phyloP scores from a whole-genome alignment of 2,329 filamentous ascomycete species.

The Scortechinia acanthostroma region DNA sequence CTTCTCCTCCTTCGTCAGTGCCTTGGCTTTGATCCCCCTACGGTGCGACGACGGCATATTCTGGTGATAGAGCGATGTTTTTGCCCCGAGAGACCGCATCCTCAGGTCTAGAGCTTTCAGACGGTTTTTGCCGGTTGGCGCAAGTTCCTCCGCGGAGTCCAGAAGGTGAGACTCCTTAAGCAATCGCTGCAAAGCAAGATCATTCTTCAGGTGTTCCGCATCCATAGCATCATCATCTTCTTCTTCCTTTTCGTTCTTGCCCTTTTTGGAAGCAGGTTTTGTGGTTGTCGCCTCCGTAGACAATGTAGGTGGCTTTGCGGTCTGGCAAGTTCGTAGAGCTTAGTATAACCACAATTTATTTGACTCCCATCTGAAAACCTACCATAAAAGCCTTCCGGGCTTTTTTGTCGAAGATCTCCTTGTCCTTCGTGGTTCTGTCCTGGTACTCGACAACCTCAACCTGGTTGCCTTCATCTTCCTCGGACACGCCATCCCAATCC shows the following conservation, averaged over 20 bases:
- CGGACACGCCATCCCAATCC: constrained; percentile 60
- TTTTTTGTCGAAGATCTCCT: constrained; percentile 6
- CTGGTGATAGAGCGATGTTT: constrained; percentile 58
- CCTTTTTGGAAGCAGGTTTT: not conserved
- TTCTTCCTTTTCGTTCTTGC: constrained; percentile 10
- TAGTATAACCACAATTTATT: constrained; percentile 7
- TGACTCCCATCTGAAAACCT: too few relatives aligned
- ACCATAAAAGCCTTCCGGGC: constrained; percentile 2
- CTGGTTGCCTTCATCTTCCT: constrained; percentile 27
- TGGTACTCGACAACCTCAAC: constrained; percentile 34
- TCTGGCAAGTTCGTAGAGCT: constrained; percentile 3
- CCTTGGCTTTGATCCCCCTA: constrained; percentile 74
- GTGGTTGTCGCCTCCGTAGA: not conserved
- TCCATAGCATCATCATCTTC: constrained; percentile 18
- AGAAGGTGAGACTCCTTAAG: constrained; percentile 88
- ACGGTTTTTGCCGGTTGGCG: constrained; percentile 61
- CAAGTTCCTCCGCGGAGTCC: constrained; percentile 36
- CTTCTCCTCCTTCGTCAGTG: constrained; percentile 57
- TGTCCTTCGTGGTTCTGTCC: constrained; percentile 12
- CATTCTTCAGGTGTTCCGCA: constrained; percentile 62
- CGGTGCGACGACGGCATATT: constrained; percentile 85
- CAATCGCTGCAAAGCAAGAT: constrained; percentile 83
- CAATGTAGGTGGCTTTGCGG: not conserved
- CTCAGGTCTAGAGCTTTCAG: constrained; percentile 79
- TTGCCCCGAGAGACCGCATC: constrained; percentile 74